phyloP scores from a whole-genome alignment of 2,329 filamentous ascomycete species.

The Xylariales sp. region DNA sequence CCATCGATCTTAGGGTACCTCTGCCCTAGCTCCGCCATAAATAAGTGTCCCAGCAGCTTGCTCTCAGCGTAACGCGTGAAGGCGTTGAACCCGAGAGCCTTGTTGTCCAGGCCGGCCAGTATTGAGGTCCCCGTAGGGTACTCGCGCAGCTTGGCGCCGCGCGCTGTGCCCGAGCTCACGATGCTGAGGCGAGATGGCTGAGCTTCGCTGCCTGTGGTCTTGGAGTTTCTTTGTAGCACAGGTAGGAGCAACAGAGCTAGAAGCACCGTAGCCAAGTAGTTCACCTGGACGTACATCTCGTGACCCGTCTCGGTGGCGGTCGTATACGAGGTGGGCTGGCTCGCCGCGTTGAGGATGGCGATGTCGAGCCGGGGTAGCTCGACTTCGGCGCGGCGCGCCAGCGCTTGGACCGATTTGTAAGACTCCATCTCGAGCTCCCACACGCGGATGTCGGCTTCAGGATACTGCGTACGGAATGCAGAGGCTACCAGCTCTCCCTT shows the following conservation, averaged over 20 bases:
- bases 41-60: constrained; percentile 10
- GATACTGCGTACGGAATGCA: constrained; percentile 23
- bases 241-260: constrained; percentile 42
- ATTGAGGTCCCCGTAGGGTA: constrained; percentile 13
- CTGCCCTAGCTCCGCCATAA: constrained; percentile 1
- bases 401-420: constrained; percentile 35
- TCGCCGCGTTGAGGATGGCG: constrained; percentile 28
- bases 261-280: constrained; percentile 46
- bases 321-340: constrained; percentile 13
- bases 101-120: constrained; percentile 10
- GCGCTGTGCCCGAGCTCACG: constrained; percentile 20
- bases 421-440: constrained; percentile 39
- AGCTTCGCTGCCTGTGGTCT: constrained; percentile 3
- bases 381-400: constrained; percentile 24
- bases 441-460: constrained; percentile 30
- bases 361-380: constrained; percentile 30
- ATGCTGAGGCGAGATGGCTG: constrained; percentile 15
- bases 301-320: constrained; percentile 17
- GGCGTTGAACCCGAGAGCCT: constrained; percentile 6
- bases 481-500: constrained; percentile 34
- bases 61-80: constrained; percentile 13
- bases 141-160: constrained; percentile 10
- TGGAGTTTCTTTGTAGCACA: too few species aligned
- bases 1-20: neutral
- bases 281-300: constrained; percentile 43